Evolutionary conservation across 2,329 filamentous ascomycete genomes (phyloP), one percentile per base, ranked within the genome.

Genomic region (Dactylellina sp.): DNA sequence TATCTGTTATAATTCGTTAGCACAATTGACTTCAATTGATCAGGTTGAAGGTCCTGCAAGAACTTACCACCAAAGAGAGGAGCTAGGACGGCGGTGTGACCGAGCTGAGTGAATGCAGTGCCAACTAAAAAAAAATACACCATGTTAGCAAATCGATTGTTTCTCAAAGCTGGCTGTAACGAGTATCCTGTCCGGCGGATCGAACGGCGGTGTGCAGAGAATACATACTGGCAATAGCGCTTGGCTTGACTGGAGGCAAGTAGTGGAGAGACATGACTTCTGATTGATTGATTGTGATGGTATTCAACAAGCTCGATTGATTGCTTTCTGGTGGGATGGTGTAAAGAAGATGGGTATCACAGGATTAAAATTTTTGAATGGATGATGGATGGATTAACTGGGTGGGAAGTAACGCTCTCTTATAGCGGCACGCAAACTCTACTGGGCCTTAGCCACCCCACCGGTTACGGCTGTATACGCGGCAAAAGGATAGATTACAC

Each of bases 1-100:
- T 52, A 28, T 65, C 68, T 72, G 12, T 55, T 16, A 7, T 22
- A 4, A 16, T 3, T n/a, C 11, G 28, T 72, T 55, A 72, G 68
- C 11, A 47, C 16, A 7, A 12, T 22, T 11, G n/a, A 12, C 0
- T 1, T 12, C 2, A 22, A 9, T 7, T 1, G 47, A 24, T 11
- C 20, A 24, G 40, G 20, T 28, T 14, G 14, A 35, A n/a, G n/a
- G n/a, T n/a, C n/a, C n/a, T n/a, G n/a, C n/a, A n/a, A 89, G 35
- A 97, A 97, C 80, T 92, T 94, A 80, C 96, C 90, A 81, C 95
- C 94, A 82, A 98, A 97, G 83, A 98, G 84, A 76, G 94, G 94
- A 72, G 89, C 87, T 76, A 98, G 88, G 79, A 98, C 88, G 76
- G 91, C 93, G 77, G 95, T 89, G 80, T 95, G 95, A 80, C 92